These are phyloP conservation scores for Calvatia gigantea DNA, from an alignment of 768 basidiomycete species.

Conservation along the genomic window DNA sequence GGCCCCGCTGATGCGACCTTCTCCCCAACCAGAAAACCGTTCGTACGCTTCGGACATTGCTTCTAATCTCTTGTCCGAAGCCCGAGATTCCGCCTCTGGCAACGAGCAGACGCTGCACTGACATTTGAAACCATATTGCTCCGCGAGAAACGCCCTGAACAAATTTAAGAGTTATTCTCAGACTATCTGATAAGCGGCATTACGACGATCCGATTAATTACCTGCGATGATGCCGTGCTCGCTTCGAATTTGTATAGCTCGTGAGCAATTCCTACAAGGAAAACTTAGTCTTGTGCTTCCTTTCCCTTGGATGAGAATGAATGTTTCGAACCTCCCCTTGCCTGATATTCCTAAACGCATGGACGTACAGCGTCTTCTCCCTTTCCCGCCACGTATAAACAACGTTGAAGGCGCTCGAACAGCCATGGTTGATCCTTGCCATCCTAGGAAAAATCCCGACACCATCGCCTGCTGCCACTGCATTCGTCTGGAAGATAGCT, in stretches of 20 bases:
- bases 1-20: conserved; percentile 36
- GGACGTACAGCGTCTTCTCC: conserved; percentile 47
- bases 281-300: not conserved
- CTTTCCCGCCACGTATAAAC: conserved; percentile 58
- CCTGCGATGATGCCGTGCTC: conserved; percentile 51
- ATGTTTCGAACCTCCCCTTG: conserved; percentile 43
- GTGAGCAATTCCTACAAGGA: conserved; percentile 57
- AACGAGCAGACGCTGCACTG: conserved; percentile 58
- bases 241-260: conserved; percentile 56
- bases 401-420: conserved; percentile 62
- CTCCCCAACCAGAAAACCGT: conserved; percentile 48
- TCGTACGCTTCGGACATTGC: conserved; percentile 42
- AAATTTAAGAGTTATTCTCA: not conserved
- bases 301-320: not conserved
- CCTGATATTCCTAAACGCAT: conserved; percentile 52
- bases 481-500: conserved; percentile 67
- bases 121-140: conserved; percentile 58
- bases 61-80: conserved; percentile 48
- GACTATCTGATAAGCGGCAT: conserved; percentile 4
- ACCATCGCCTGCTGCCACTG: conserved; percentile 47
- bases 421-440: conserved; percentile 68
- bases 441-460: conserved; percentile 67
- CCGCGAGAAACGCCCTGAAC: conserved; percentile 42
- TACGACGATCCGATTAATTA: conserved; percentile 19
- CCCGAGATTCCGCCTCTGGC: conserved; percentile 39